Percentiles rank a stretch among this genome's conserved stretches.
phyloP scores from a whole-genome alignment of 192 early-diverging fungal species.

The Umbelopsis sp. region DNA sequence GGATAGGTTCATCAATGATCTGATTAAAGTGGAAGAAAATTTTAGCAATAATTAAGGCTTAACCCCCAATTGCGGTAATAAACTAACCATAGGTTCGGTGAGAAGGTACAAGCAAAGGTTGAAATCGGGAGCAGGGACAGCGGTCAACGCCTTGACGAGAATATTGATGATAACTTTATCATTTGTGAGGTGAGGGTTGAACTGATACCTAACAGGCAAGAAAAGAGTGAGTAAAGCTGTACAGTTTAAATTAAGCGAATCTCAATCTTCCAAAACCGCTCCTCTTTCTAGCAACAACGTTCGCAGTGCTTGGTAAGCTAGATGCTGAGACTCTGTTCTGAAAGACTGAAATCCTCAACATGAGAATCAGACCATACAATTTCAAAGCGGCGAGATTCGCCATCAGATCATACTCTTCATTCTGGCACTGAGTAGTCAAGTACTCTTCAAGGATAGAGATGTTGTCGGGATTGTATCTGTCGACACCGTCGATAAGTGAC shows the following conservation, averaged over 20 bases:
- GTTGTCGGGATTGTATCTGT: slow-evolving; percentile 92
- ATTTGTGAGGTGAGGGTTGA: slow-evolving; percentile 81
- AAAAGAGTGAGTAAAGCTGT: background rate
- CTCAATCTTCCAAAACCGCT: background rate
- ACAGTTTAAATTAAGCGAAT: background rate
- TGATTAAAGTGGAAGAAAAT: slow-evolving; percentile 19
- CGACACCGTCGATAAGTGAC: slow-evolving; percentile 74
- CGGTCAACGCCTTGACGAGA: slow-evolving; percentile 81
- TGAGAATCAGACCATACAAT: slow-evolving; percentile 57
- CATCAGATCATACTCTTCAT: slow-evolving; percentile 83
- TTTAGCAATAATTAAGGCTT: background rate
- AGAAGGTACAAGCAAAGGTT: slow-evolving; percentile 89
- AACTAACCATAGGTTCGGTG: slow-evolving; percentile 66
- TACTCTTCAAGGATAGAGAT: slow-evolving; percentile 83
- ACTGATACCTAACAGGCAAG: slow-evolving; percentile 73
- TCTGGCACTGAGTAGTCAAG: slow-evolving; percentile 76
- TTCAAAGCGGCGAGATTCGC: slow-evolving; percentile 93
- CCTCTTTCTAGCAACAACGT: background rate
- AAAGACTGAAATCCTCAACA: background rate
- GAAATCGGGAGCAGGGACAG: slow-evolving; percentile 86
- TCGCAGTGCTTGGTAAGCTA: too few relatives aligned
- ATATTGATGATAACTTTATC: slow-evolving; percentile 72
- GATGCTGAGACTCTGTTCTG: too few relatives aligned
- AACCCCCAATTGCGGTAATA: background rate
- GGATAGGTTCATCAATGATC: slow-evolving; percentile 50